Percentiles rank a stretch among this genome's conserved stretches.
Conservation (phyloP, 495 filamentous ascomycete genomes). For the Aspergillus mulundensis region DNA sequence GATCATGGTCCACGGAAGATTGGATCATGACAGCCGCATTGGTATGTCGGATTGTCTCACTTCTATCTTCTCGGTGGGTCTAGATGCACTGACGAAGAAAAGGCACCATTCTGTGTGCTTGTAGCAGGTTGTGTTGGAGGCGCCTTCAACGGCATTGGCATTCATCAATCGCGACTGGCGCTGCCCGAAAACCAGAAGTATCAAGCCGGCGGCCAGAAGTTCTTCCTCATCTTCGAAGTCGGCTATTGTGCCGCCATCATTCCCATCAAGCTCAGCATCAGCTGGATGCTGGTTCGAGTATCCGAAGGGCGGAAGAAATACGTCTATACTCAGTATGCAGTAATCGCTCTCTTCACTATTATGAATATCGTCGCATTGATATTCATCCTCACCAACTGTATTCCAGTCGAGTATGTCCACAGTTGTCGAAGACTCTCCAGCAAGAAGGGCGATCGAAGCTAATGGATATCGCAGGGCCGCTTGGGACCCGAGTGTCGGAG, state of each 20-base stretch:
- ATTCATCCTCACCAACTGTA: constrained; percentile 25
- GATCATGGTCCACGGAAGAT: constrained; percentile 22
- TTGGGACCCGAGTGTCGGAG: constrained; percentile 18
- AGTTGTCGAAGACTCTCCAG: neutral
- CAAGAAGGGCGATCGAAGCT: neutral
- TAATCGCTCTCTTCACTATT: constrained; percentile 15
- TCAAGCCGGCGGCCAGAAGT: constrained; percentile 18
- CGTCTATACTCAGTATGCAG: constrained; percentile 19
- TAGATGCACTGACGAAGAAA: neutral
- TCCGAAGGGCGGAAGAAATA: constrained; percentile 22
- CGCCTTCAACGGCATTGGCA: constrained; percentile 25
- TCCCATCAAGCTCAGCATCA: constrained; percentile 28
- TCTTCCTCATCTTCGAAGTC: constrained; percentile 27
- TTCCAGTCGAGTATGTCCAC: constrained; percentile 17
- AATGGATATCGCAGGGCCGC: constrained; percentile 18
- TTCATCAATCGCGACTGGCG: constrained; percentile 9
- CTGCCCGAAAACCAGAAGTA: constrained; percentile 19
- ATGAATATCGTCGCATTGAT: constrained; percentile 26
- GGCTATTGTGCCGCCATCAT: constrained; percentile 28
- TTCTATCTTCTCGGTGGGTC: neutral
- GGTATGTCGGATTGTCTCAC: constrained; percentile 4
- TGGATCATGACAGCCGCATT: constrained; percentile 27
- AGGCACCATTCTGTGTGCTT: constrained; percentile 23
- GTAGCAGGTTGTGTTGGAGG: constrained; percentile 20
- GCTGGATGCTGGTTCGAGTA: constrained; percentile 26